These are phyloP conservation scores for Potentilla sterilis DNA, from an alignment of 306 rosid species.

Conservation along the genomic window DNA sequence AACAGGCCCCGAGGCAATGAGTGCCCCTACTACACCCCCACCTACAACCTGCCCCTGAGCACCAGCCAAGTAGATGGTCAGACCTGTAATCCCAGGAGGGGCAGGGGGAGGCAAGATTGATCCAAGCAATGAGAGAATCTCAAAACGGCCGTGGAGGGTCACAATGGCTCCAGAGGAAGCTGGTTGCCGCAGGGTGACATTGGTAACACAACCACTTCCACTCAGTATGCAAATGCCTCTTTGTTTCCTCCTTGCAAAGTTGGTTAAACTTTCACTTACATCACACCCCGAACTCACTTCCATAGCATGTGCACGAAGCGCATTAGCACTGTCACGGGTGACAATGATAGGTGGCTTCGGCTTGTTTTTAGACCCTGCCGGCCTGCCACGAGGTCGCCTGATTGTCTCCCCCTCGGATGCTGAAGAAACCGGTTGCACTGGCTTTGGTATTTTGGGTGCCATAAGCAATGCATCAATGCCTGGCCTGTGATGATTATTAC, in stretches of 20 bases:
- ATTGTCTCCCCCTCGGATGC: conserved; percentile 50
- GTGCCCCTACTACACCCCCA: conserved; percentile 66
- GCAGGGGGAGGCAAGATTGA: conserved; percentile 85
- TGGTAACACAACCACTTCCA: conserved; percentile 73
- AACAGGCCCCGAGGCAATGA: conserved; percentile 77
- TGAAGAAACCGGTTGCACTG: conserved; percentile 53
- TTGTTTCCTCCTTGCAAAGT: conserved; percentile 78
- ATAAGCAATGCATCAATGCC: conserved; percentile 41
- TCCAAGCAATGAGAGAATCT: conserved; percentile 67
- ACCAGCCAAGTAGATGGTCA: conserved; percentile 70
- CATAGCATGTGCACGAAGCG: conserved; percentile 77
- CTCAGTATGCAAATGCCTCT: conserved; percentile 76
- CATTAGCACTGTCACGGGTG: conserved; percentile 69
- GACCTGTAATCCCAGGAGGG: conserved; percentile 72
- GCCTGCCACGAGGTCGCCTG: conserved; percentile 67
- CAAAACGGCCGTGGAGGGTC: conserved; percentile 79
- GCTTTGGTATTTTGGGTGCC: conserved; percentile 47
- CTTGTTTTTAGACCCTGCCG: conserved; percentile 70
- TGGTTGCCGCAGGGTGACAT: conserved; percentile 70
- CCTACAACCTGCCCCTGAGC: conserved; percentile 87
- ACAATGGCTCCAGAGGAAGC: conserved; percentile 66
- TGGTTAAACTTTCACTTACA: conserved; percentile 68
- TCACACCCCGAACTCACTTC: conserved; percentile 77
- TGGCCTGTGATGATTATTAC: conserved; percentile 36
- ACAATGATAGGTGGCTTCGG: conserved; percentile 72